These are phyloP conservation scores for Talaromyces nanjingensis DNA, from an alignment of 495 filamentous ascomycete species.

Conservation along the genomic window DNA sequence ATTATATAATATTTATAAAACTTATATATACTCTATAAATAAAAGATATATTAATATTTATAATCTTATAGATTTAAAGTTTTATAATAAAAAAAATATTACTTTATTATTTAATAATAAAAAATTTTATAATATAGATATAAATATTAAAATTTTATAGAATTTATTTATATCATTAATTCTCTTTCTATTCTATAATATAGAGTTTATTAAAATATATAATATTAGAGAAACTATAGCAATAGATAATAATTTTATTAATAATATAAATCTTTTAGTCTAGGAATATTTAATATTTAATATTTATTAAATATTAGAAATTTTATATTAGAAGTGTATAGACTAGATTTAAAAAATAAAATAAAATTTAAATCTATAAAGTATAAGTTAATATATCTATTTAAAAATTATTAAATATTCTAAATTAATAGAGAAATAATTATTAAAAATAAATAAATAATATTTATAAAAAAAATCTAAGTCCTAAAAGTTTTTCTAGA, in stretches of 20 bases:
- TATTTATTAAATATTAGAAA: conserved; percentile 3
- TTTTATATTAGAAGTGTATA: background rate
- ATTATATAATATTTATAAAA: conserved; percentile 6
- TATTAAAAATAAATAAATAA: conserved; percentile 10
- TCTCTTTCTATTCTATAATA: conserved; percentile 12
- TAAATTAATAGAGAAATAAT: conserved; percentile 7
- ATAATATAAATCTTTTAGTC: background rate
- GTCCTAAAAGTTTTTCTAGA: conserved; percentile 12
- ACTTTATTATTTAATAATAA: background rate
- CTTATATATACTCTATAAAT: too few species aligned
- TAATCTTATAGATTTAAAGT: conserved; percentile 1
- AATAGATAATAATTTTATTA: background rate
- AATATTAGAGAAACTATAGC: background rate
- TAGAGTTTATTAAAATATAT: conserved; percentile 8
- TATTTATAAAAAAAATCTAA: conserved; percentile 9
- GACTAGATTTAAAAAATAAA: conserved; percentile 9
- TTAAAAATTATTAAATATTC: conserved; percentile 6
- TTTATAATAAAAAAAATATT: conserved; percentile 5
- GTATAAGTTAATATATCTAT: conserved; percentile 8
- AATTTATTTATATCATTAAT: conserved; percentile 12
- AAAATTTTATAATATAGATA: conserved; percentile 7
- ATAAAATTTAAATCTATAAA: conserved; percentile 8
- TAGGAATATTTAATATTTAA: conserved; percentile 1
- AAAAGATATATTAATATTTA: conserved; percentile 2
- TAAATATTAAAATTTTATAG: conserved; percentile 9